Conservation (phyloP, 2,329 filamentous ascomycete species). For the Hansfordia pulvinata region DNA sequence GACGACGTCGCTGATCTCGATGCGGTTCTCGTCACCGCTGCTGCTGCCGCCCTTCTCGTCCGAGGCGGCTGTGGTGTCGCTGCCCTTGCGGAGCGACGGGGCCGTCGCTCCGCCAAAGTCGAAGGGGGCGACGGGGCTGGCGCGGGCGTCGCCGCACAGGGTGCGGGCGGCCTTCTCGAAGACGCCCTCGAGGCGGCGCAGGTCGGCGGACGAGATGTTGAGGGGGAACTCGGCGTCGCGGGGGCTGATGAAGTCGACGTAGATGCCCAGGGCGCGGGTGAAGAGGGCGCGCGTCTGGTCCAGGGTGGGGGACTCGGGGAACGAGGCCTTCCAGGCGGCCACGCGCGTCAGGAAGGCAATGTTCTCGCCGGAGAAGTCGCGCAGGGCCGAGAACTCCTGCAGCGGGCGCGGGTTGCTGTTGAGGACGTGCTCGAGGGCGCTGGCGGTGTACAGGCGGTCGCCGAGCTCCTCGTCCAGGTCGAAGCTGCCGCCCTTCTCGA, state of each 20-base stretch:
- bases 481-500: constrained; percentile 18
- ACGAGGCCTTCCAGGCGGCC: constrained; percentile 36
- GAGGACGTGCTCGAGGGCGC: constrained; percentile 47
- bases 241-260: constrained; percentile 44
- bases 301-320: constrained; percentile 11
- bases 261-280: constrained; percentile 46
- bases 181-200: constrained; percentile 36
- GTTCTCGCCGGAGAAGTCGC: constrained; percentile 60
- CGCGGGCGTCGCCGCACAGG: constrained; percentile 23
- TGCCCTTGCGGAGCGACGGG: not conserved
- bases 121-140: constrained; percentile 30
- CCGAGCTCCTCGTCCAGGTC: constrained; percentile 12
- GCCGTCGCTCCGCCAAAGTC: too few species aligned
- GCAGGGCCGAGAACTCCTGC: constrained; percentile 48
- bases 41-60: constrained; percentile 2
- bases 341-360: constrained; percentile 51
- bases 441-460: constrained; percentile 35
- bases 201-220: constrained; percentile 46
- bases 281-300: constrained; percentile 32
- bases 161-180: constrained; percentile 40
- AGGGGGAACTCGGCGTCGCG: constrained; percentile 52
- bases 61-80: constrained; percentile 2
- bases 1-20: constrained; percentile 6
- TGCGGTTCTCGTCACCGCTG: constrained; percentile 3
- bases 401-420: constrained; percentile 44